Percentiles rank a stretch among this genome's conserved stretches.
These are phyloP conservation scores for Syzygium oleosum DNA, from an alignment of 345 rosid species.

Conservation along the genomic window DNA sequence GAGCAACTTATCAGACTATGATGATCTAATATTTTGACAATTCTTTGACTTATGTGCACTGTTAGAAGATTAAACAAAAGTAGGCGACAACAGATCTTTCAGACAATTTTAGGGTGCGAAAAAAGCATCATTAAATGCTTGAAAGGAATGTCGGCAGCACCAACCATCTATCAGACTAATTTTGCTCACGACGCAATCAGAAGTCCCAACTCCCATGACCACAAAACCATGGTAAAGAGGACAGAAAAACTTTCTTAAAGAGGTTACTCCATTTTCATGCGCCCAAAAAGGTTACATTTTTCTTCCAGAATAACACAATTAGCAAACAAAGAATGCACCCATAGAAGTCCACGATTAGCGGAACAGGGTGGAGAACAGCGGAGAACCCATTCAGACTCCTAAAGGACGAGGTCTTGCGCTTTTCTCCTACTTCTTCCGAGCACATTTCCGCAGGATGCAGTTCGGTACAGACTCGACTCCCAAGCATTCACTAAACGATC, in stretches of 20 bases:
- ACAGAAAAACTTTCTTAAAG: not conserved
- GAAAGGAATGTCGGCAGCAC: not conserved
- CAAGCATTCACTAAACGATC: not conserved
- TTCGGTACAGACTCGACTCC: not conserved
- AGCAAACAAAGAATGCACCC: not conserved
- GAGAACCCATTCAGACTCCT: not conserved
- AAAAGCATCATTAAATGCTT: not conserved
- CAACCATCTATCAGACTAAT: not conserved
- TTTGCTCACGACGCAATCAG: not conserved
- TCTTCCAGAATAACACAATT: not conserved
- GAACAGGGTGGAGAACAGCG: not conserved
- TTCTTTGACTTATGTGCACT: not conserved
- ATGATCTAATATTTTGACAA: not conserved
- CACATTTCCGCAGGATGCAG: not conserved
- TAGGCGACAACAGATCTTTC: not conserved
- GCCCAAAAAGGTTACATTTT: not conserved
- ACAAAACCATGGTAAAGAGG: not conserved
- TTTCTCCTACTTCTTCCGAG: not conserved
- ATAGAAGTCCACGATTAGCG: not conserved
- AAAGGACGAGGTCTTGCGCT: not conserved
- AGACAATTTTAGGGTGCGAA: not conserved
- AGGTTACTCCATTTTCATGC: not conserved
- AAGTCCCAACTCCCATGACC: not conserved
- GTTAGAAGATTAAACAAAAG: not conserved
- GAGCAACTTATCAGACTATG: not conserved